Evolutionary conservation across 2,329 filamentous ascomycete genomes (phyloP), one percentile per base, ranked within the genome.

Genomic region (Ophiosphaerella narmari): DNA sequence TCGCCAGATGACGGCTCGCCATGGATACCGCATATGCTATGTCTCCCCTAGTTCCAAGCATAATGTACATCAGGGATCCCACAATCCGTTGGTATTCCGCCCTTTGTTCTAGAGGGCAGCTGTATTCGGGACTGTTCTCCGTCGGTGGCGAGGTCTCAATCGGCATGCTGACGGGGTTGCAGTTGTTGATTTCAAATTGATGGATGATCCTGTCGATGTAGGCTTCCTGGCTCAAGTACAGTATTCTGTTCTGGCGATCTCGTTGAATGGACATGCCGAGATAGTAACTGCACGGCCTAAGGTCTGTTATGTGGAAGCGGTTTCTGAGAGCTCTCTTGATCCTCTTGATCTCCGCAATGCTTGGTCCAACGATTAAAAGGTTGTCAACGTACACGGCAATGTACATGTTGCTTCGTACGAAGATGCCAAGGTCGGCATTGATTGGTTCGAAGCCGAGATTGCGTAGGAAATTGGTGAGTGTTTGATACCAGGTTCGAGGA

Each of bases 361-460:
- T 44, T 33, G 45, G 45, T 4, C 48, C 49, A 38, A 52, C 45
- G 35, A 68, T 57, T 5, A 68, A 55, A 0, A 73, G 34, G 39
- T 73, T 55, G 46, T 72, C 60, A 2, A 72, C 58, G 36, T 70
- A 73, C 0, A 65, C 44, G 0, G 61, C 43, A 12, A 70, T 52
- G 13, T 48, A 55, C 4, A 56, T 46, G 9, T 55, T 55, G 43
- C 44, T 33, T 21, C 40, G 38, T 1, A 44, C 33, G 39, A 63
- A 67, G 1, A 68, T 48, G 6, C 43, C 50, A 8, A 36, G 8
- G 34, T 68, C 51, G 2, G 33, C 23, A 4, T 39, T 21, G 18
- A 55, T 39, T 12, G 38, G 39, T 16, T 37, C 42, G 42, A 62
- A 68, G 2, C 64, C 55, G 13, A 57, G 36, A 1, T 39, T 35